phyloP scores from a whole-genome alignment of 257 asterid species.

The Plectranthus barbatus region DNA sequence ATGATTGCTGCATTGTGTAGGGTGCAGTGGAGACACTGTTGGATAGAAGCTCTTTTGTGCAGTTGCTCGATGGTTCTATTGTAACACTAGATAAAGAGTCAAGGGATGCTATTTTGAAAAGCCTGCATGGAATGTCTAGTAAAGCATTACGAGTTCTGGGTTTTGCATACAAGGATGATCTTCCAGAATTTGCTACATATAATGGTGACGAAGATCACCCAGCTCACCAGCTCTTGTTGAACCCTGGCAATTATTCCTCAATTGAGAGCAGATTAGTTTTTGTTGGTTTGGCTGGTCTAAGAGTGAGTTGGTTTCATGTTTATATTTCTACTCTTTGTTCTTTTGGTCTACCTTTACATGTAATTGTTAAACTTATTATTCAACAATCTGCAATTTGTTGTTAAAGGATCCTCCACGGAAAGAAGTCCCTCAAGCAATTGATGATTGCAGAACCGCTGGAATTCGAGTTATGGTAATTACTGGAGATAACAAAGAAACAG shows the following conservation, averaged over 20 bases:
- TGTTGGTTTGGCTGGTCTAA: slow-evolving; percentile 87
- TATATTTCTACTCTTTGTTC: background rate
- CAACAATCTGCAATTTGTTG: slow-evolving; percentile 1
- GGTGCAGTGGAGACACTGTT: slow-evolving; percentile 92
- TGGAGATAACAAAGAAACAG: slow-evolving; percentile 93
- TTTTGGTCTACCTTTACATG: background rate
- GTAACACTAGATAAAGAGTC: slow-evolving; percentile 46
- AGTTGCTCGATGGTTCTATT: slow-evolving; percentile 76
- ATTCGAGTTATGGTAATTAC: slow-evolving; percentile 97
- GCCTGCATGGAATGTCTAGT: slow-evolving; percentile 73
- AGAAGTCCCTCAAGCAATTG: slow-evolving; percentile 91
- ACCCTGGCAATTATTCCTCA: slow-evolving; percentile 77
- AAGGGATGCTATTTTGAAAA: slow-evolving; percentile 44
- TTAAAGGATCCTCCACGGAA: slow-evolving; percentile 92
- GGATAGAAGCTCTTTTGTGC: slow-evolving; percentile 89
- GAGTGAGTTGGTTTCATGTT: slow-evolving; percentile 48
- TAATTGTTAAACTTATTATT: background rate
- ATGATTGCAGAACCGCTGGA: slow-evolving; percentile 96
- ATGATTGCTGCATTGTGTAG: slow-evolving; percentile 28
- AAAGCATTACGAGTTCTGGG: slow-evolving; percentile 87
- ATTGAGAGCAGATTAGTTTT: slow-evolving; percentile 82
- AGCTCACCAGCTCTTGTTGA: slow-evolving; percentile 69
- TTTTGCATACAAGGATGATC: slow-evolving; percentile 74
- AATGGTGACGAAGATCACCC: slow-evolving; percentile 96
- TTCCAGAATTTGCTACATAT: slow-evolving; percentile 65